These are phyloP conservation scores for Quercus tomentella DNA, from an alignment of 331 rosid species.

Conservation along the genomic window DNA sequence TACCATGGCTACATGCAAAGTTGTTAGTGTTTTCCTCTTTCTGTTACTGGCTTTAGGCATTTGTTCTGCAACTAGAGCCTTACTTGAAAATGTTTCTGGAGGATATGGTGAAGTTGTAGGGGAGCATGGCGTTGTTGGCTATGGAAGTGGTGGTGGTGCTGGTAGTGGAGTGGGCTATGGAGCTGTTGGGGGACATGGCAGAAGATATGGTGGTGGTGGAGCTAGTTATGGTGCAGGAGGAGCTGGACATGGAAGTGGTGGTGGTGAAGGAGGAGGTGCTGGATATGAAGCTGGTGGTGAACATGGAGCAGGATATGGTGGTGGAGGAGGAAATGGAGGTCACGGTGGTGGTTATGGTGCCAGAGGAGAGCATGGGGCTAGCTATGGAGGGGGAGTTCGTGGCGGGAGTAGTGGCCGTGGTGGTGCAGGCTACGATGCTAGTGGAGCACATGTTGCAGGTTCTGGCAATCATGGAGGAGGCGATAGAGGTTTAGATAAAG, in stretches of 20 bases:
- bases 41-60: slow-evolving; percentile 33
- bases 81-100: slow-evolving; percentile 11
- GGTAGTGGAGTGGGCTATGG: slow-evolving; percentile 38
- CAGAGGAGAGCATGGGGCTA: not conserved
- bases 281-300: slow-evolving; percentile 4
- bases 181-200: slow-evolving; percentile 28
- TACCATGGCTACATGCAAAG: slow-evolving; percentile 33
- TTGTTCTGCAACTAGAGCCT: slow-evolving; percentile 32
- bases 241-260: not conserved
- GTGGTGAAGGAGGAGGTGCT: not conserved
- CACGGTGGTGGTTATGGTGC: not conserved
- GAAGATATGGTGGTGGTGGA: slow-evolving; percentile 43
- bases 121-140: slow-evolving; percentile 26
- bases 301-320: not conserved
- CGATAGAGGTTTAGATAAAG: slow-evolving; percentile 3
- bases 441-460: slow-evolving; percentile 32
- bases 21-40: slow-evolving; percentile 24
- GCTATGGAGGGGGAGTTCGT: slow-evolving; percentile 6
- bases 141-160: slow-evolving; percentile 22
- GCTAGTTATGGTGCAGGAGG: slow-evolving; percentile 25
- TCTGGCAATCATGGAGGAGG: slow-evolving; percentile 21
- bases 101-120: slow-evolving; percentile 22
- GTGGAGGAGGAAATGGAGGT: not conserved
- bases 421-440: slow-evolving; percentile 18
- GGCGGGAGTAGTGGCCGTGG: slow-evolving; percentile 8